Conservation (phyloP, 2,329 filamentous ascomycete species). For the Mycosphaerelloides madeirae region DNA sequence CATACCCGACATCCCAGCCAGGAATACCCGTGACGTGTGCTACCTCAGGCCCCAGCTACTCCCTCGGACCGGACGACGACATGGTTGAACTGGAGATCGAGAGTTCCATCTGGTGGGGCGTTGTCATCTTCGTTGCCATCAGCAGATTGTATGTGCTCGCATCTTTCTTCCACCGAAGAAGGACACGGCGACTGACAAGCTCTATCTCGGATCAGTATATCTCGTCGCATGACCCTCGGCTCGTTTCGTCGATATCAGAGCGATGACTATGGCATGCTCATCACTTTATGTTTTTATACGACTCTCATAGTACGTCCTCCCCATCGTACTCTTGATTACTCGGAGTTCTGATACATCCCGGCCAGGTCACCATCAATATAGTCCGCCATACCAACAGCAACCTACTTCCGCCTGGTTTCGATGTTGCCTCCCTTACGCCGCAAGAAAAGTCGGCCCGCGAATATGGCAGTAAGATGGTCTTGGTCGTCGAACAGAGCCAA, state of each 20-base stretch:
- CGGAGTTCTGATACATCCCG: neutral
- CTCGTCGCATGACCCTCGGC: slow-evolving; percentile 43
- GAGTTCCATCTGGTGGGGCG: slow-evolving; percentile 45
- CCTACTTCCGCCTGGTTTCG: slow-evolving; percentile 41
- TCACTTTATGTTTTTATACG: slow-evolving; percentile 48
- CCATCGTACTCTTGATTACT: neutral
- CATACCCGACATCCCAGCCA: slow-evolving; percentile 5
- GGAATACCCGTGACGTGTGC: slow-evolving; percentile 9
- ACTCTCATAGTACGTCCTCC: slow-evolving; percentile 36
- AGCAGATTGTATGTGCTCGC: slow-evolving; percentile 38
- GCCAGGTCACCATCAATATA: slow-evolving; percentile 39
- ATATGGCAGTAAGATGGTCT: slow-evolving; percentile 36
- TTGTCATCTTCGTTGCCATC: slow-evolving; percentile 30
- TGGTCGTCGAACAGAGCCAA: slow-evolving; percentile 38
- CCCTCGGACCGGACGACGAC: slow-evolving; percentile 2
- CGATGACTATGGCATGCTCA: slow-evolving; percentile 56
- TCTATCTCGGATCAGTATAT: slow-evolving; percentile 32
- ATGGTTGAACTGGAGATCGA: slow-evolving; percentile 39
- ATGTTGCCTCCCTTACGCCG: slow-evolving; percentile 39
- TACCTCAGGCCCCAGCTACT: neutral
- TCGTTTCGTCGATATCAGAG: slow-evolving; percentile 47
- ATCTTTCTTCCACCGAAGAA: neutral
- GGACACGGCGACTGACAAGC: neutral
- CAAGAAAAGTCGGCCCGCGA: slow-evolving; percentile 23
- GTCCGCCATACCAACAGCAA: slow-evolving; percentile 40